Conservation (phyloP, 202 grass and related monocot species). For the Musa balbisiana region DNA sequence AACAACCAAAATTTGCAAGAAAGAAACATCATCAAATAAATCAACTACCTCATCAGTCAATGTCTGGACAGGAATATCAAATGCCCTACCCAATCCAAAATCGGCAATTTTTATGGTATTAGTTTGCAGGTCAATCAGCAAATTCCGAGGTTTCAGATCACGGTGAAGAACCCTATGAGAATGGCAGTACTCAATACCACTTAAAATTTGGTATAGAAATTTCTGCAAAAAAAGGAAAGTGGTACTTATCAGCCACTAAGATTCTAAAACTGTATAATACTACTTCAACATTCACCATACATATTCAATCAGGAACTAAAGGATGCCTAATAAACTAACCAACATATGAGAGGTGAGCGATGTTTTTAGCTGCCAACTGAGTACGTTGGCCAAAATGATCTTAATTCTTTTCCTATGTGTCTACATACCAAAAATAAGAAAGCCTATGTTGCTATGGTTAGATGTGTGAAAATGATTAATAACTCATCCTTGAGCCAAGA, state of each 20-base stretch:
- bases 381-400: no score
- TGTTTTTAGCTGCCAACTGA: no score
- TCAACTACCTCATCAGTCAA: slow-evolving; percentile 67
- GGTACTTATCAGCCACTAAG: not conserved
- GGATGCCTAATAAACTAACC: not conserved
- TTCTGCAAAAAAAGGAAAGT: slow-evolving; percentile 24
- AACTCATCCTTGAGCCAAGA: no score
- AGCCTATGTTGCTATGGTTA: no score
- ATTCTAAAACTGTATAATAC: not conserved
- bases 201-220: slow-evolving; percentile 83
- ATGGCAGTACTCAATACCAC: slow-evolving; percentile 78
- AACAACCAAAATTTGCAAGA: not conserved
- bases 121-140: slow-evolving; percentile 59
- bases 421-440: no score
- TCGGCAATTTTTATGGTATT: slow-evolving; percentile 78
- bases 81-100: slow-evolving; percentile 80
- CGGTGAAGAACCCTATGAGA: slow-evolving; percentile 83
- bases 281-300: not conserved
- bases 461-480: no score
- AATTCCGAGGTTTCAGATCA: slow-evolving; percentile 89
- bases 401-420: no score
- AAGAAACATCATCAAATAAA: not conserved
- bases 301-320: not conserved
- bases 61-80: slow-evolving; percentile 70
- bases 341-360: not conserved